Evolutionary conservation across 2,329 filamentous ascomycete genomes (phyloP), one percentile per base, ranked within the genome.

Genomic region (Xylariaceae sp.): DNA sequence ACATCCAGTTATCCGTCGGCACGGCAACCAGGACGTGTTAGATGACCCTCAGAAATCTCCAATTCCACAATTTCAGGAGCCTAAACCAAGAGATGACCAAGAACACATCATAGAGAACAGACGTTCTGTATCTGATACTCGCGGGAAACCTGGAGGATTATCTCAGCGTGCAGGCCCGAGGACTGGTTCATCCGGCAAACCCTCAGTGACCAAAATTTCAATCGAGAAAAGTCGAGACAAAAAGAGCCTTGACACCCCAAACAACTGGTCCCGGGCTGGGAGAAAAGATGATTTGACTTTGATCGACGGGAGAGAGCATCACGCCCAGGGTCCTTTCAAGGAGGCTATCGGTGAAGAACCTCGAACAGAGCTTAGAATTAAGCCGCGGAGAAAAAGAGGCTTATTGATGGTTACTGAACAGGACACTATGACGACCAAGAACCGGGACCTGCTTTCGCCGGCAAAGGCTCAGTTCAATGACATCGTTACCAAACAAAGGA

Each of bases 291-390:
- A 37, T 10, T 8, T 17, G 13, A 49, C 60, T 10, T 13, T 17
- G 17, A 56, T 49, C 13, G 53, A 51, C 54, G 23, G 53, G n/a
- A 60, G 57, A 48, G 10, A 65, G 52, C 58, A 56, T 37, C 47
- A 2, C 4, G 44, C 35, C 13, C 13, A 52, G 5, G 11, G n/a
- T n/a, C 42, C 30, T 37, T n/a, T 1, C 57, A 53, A 50, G 51
- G 35, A 52, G 37, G 53, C 58, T 34, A 2, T 49, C 47, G 56
- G 47, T n/a, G 58, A 64, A 13, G 66, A 74, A 57, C 74, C 70
- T 7, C 76, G 75, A 52, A 78, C 78, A 15, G 77, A 79, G 61
- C 69, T 82, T 42, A 75, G 76, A 6, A 78, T 82, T 55, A 77
- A 74, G 60, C 71, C 78, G 15, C 74, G 76, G 58, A 76, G 77